Base-by-base conservation (phyloP, 2,329 filamentous ascomycete species). In the Diaporthe humulicola region DNA sequence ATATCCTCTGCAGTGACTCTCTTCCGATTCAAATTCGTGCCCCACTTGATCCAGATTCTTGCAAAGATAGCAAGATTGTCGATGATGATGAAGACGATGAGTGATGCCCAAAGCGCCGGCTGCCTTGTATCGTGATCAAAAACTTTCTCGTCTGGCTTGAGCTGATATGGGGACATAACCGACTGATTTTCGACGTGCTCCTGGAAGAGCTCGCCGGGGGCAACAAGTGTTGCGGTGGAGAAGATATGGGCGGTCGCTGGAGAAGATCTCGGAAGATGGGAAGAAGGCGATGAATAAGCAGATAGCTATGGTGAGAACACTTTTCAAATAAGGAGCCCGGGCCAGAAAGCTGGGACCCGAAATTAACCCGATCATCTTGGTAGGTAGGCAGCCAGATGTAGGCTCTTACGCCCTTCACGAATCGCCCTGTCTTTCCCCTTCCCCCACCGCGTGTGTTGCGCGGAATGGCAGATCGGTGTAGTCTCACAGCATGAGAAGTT, bases 11-110 rank as follows among this genome's bases (percentile, higher is more conserved):
- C 58, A 61, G 58, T 61, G 36, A 61, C 25, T 9, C 38, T 61
- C 15, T 61, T 45, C 5, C 38, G 36, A 45, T 61, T 61, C 25
- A 61, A 28, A 12, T 45, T 61, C 12, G 58, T 30, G 4, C 36
- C 58, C 58, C 58, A 61, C 25, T 61, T 61, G 25, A 61, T 61
- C 58, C 58, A 45, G n/a, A 30, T 61, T 19, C 58, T 61, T n/a
- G 58, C n/a, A 19, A 61, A 42, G n/a, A 61, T 61, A 8, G 58
- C 58, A 61, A 61, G 58, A 14, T 61, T 61, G 15, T 61, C 28
- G 25, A 61, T 61, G 25, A 61, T 45, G 2, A 61, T 45, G 58
- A 61, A 61, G 14, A 8, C 25, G 17, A 45, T 45, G 25, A 61
- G 58, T 22, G 58, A 61, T 61, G 58, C 38, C 58, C 58, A 61